Conservation (phyloP, 2,329 filamentous ascomycete species). For the Conoideocrella luteorostrata region DNA sequence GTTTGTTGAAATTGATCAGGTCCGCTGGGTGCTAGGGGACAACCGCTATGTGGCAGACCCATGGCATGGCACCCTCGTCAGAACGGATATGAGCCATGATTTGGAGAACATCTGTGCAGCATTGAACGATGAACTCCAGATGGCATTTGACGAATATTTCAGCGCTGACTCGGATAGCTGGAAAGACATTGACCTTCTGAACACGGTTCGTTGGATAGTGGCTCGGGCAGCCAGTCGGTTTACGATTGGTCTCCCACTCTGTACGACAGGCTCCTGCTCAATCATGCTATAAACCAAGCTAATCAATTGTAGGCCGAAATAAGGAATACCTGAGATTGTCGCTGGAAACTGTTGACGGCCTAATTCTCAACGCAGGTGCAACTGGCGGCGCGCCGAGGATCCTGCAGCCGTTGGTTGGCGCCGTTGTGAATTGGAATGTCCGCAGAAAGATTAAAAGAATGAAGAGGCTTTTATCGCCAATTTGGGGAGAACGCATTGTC, state of each 20-base stretch:
- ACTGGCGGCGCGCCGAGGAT: background rate
- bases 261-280: conserved; percentile 13
- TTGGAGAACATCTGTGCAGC: conserved; percentile 26
- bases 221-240: conserved; percentile 25
- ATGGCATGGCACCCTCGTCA: conserved; percentile 29
- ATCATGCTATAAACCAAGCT: background rate
- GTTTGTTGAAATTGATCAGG: conserved; percentile 32
- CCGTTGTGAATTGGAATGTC: background rate
- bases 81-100: conserved; percentile 27
- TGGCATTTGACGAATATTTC: conserved; percentile 28
- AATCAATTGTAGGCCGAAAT: conserved; percentile 19
- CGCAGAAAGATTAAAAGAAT: too few species aligned
- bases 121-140: conserved; percentile 28
- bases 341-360: conserved; percentile 23
- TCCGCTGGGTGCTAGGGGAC: conserved; percentile 31
- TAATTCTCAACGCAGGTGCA: conserved; percentile 25
- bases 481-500: too few species aligned
- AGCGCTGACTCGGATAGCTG: conserved; percentile 26
- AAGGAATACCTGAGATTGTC: conserved; percentile 25
- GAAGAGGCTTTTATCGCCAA: too few species aligned
- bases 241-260: conserved; percentile 24
- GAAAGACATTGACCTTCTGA: conserved; percentile 25
- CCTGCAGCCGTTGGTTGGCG: background rate
- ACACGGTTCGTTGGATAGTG: conserved; percentile 21
- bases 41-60: conserved; percentile 24